These are phyloP conservation scores for Colletotrichum lini DNA, from an alignment of 2,329 filamentous ascomycete species.

Conservation along the genomic window DNA sequence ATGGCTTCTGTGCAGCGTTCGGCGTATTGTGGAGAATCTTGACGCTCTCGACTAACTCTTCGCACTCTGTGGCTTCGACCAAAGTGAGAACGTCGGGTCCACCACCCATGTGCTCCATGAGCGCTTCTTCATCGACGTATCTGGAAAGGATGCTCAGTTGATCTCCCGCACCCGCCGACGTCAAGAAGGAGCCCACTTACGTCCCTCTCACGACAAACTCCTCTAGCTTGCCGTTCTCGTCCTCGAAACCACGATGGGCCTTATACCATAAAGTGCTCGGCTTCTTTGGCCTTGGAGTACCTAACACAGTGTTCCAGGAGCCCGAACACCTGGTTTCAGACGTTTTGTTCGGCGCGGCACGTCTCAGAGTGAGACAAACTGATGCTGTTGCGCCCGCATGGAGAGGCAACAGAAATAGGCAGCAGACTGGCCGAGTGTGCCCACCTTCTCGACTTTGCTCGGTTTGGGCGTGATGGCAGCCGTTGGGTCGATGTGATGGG, in stretches of 20 bases:
- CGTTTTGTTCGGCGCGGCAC: constrained; percentile 1
- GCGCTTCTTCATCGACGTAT: constrained; percentile 45
- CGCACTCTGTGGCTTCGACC: constrained; percentile 43
- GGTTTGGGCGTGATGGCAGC: constrained; percentile 49
- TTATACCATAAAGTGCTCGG: constrained; percentile 47
- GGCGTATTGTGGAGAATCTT: constrained; percentile 19
- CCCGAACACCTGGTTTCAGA: constrained; percentile 44
- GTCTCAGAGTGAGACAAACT: constrained; percentile 20
- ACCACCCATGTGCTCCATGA: constrained; percentile 45
- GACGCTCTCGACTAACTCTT: constrained; percentile 17
- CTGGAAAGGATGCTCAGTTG: constrained; percentile 34
- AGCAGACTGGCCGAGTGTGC: constrained; percentile 4
- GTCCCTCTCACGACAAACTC: constrained; percentile 48
- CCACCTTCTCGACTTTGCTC: constrained; percentile 45
- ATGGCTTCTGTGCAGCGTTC: constrained; percentile 14
- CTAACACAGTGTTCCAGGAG: constrained; percentile 45
- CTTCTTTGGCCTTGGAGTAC: constrained; percentile 46
- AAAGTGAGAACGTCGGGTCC: constrained; percentile 43
- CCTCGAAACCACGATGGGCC: constrained; percentile 45
- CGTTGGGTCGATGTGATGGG: constrained; percentile 45
- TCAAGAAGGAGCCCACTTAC: constrained; percentile 40
- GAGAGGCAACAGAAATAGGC: constrained; percentile 9
- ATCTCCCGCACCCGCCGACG: constrained; percentile 9
- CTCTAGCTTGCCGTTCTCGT: constrained; percentile 44
- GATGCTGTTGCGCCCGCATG: constrained; percentile 1